Percentiles rank a stretch among this genome's conserved stretches.
These are phyloP conservation scores for Boletus tomentosulus DNA, from an alignment of 768 basidiomycete species.

Conservation along the genomic window DNA sequence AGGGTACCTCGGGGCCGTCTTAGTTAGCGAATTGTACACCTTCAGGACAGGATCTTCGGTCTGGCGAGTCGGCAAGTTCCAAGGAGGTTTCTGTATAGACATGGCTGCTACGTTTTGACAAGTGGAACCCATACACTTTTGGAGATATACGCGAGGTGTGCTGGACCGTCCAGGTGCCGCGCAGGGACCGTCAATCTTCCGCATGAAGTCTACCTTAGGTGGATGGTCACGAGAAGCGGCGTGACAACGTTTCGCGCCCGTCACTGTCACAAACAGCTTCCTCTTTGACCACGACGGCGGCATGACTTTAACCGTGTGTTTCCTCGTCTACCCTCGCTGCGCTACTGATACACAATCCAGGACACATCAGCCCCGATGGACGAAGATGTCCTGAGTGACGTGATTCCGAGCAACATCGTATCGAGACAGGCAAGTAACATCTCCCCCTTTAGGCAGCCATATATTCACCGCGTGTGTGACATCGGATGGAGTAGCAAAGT, in stretches of 20 bases:
- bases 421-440: conserved; percentile 66
- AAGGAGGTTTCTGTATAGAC: conserved; percentile 56
- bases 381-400: conserved; percentile 86
- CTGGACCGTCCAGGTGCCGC: too few species aligned
- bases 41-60: conserved; percentile 51
- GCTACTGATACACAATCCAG: conserved; percentile 9
- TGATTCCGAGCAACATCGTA: conserved; percentile 87
- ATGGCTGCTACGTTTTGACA: conserved; percentile 31
- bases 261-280: conserved; percentile 20
- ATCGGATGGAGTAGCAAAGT: conserved; percentile 45
- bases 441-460: background rate
- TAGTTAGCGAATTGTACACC: conserved; percentile 90
- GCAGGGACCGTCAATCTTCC: too few species aligned
- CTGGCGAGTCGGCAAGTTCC: conserved; percentile 39
- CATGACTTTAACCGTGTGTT: conserved; percentile 24
- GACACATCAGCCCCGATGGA: conserved; percentile 33
- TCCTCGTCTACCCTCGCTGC: background rate
- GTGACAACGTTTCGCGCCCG: conserved; percentile 19
- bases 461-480: conserved; percentile 6
- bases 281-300: conserved; percentile 21
- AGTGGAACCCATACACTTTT: conserved; percentile 4
- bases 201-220: too few species aligned
- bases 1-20: conserved; percentile 73
- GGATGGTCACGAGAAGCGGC: background rate
- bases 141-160: conserved; percentile 6